Percentiles rank a stretch among this genome's conserved stretches.
Evolutionary conservation across 148 eudicot genomes (phyloP).

Genomic region (Rhododendron griersonianum): DNA sequence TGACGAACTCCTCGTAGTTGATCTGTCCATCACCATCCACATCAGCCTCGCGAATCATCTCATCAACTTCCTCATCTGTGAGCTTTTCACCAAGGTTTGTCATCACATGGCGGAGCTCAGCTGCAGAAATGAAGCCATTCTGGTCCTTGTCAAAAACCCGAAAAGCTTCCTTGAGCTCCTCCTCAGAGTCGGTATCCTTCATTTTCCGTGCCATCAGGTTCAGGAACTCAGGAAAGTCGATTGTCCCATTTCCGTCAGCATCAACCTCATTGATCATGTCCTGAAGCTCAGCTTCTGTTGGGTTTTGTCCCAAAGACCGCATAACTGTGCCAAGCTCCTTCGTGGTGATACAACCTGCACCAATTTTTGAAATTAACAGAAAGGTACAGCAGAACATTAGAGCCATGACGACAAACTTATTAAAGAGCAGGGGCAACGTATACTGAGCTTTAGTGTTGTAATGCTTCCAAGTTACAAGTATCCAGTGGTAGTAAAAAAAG

Average conservation of each 20-base stretch:
- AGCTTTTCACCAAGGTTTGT: slow-evolving; percentile 44
- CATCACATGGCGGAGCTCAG: slow-evolving; percentile 46
- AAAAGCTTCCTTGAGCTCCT: slow-evolving; percentile 43
- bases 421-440: not conserved
- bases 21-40: slow-evolving; percentile 47
- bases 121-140: slow-evolving; percentile 41
- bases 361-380: not conserved
- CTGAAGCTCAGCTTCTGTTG: slow-evolving; percentile 43
- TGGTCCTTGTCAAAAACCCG: slow-evolving; percentile 44
- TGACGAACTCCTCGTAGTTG: slow-evolving; percentile 45
- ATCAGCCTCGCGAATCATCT: slow-evolving; percentile 45
- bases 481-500: not conserved
- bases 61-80: slow-evolving; percentile 40
- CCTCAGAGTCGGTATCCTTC: slow-evolving; percentile 43
- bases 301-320: slow-evolving; percentile 46
- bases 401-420: not conserved
- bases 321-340: slow-evolving; percentile 47
- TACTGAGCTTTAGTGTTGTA: not conserved
- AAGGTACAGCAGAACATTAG: not conserved
- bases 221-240: slow-evolving; percentile 44
- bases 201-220: slow-evolving; percentile 44
- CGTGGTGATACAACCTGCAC: slow-evolving; percentile 40
- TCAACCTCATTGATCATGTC: slow-evolving; percentile 46
- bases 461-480: not conserved
- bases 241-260: slow-evolving; percentile 45